Evolutionary conservation across 495 filamentous ascomycete species (phyloP).

Genomic region (Lepraria neglecta): DNA sequence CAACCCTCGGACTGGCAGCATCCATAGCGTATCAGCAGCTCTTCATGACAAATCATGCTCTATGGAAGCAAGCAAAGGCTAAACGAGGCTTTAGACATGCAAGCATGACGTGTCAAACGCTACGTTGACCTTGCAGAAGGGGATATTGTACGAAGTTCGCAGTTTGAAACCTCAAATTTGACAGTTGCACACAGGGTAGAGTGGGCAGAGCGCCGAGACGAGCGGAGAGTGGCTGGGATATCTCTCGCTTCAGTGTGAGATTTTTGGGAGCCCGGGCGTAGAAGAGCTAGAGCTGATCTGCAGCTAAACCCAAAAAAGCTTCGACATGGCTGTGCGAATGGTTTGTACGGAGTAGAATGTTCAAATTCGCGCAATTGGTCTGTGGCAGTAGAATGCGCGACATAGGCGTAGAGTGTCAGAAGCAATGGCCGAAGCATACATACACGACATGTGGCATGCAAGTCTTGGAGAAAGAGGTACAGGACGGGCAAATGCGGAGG

Average conservation of each 20-base stretch:
- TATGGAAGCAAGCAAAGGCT: neutral
- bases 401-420: neutral
- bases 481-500: neutral
- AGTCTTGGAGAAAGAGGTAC: neutral
- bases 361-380: constrained; percentile 8
- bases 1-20: constrained; percentile 19
- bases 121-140: neutral
- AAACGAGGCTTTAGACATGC: constrained; percentile 2
- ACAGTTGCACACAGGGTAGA: neutral
- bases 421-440: neutral
- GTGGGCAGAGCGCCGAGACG: neutral
- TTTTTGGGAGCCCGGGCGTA: constrained; percentile 6
- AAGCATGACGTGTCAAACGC: neutral
- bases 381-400: constrained; percentile 10
- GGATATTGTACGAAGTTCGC: neutral
- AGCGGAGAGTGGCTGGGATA: neutral
- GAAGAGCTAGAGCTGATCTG: constrained; percentile 12
- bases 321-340: neutral
- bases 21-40: constrained; percentile 17
- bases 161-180: neutral
- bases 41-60: neutral
- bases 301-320: constrained; percentile 9
- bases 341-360: neutral
- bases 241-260: constrained; percentile 3
- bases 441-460: neutral